Evolutionary conservation across 2,329 filamentous ascomycete genomes (phyloP).

Genomic region (Phyllosticta capitalensis): DNA sequence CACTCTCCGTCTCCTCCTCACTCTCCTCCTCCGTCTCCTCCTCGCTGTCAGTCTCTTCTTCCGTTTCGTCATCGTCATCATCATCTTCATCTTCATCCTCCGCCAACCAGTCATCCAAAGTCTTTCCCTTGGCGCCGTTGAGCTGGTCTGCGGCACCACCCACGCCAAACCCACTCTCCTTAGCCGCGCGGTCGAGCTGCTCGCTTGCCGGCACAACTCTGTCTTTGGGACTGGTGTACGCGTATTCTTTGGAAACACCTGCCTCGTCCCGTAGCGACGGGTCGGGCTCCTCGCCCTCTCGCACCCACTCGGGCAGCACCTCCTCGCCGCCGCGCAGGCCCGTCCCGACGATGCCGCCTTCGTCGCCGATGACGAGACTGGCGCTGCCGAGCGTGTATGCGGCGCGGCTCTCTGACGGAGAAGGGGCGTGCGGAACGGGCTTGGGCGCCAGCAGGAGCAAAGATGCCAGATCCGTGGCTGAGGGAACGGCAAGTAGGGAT

Average conservation of each 20-base stretch:
- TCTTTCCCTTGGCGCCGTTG: conserved; percentile 61
- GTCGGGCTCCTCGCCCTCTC: conserved; percentile 70
- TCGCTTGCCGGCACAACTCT: conserved; percentile 48
- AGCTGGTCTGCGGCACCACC: conserved; percentile 31
- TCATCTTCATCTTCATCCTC: conserved; percentile 55
- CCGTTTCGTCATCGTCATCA: conserved; percentile 43
- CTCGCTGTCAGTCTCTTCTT: conserved; percentile 37
- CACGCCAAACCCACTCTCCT: conserved; percentile 23
- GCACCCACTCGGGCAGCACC: conserved; percentile 74
- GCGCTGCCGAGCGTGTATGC: conserved; percentile 74
- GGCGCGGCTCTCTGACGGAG: conserved; percentile 74
- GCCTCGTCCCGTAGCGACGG: conserved; percentile 56
- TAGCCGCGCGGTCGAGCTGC: conserved; percentile 50
- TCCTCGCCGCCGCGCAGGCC: conserved; percentile 66
- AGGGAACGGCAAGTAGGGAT: conserved; percentile 66
- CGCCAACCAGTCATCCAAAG: conserved; percentile 85
- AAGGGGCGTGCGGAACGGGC: conserved; percentile 81
- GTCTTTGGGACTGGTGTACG: conserved; percentile 22
- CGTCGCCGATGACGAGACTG: conserved; percentile 72
- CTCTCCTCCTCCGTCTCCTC: conserved; percentile 36
- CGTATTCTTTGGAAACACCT: conserved; percentile 22
- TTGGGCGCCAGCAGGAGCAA: conserved; percentile 89
- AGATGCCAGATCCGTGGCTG: conserved; percentile 71
- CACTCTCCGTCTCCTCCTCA: conserved; percentile 48
- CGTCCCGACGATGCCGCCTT: conserved; percentile 57